Evolutionary conservation across 1,139 yeast genomes (phyloP).

Genomic region (Taiozyma sp.): DNA sequence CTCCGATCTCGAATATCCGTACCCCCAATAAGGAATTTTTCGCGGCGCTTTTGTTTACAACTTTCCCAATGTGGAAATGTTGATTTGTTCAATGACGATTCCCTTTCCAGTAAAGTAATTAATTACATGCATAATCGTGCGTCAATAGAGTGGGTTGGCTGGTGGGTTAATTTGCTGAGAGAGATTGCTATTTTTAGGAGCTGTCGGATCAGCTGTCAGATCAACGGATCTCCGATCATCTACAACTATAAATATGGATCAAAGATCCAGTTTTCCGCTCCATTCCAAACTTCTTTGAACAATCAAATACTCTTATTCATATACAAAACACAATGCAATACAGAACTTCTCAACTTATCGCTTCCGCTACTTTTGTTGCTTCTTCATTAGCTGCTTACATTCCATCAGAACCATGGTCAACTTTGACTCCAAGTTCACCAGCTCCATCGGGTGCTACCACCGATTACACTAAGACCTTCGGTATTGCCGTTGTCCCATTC

Average conservation of each 20-base stretch:
- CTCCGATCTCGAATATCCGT: background rate
- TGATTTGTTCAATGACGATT: background rate
- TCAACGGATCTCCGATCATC: background rate
- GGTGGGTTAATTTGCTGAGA: background rate
- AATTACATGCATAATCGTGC: constrained; percentile 6
- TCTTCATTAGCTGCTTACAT: constrained; percentile 56
- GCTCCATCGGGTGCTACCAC: constrained; percentile 53
- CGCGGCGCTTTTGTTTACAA: constrained; percentile 5
- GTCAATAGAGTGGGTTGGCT: background rate
- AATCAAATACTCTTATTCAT: background rate
- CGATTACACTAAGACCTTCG: constrained; percentile 55
- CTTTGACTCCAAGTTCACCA: constrained; percentile 58
- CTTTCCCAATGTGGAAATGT: constrained; percentile 7
- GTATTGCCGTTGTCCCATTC: constrained; percentile 61
- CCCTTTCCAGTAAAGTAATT: constrained; percentile 1
- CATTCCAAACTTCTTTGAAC: background rate
- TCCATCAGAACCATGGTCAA: constrained; percentile 70
- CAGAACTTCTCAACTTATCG: constrained; percentile 31
- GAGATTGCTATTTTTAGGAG: background rate
- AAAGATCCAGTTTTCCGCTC: background rate
- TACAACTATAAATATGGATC: background rate
- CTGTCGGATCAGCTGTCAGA: background rate
- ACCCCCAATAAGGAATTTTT: background rate
- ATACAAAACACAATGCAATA: constrained; percentile 26
- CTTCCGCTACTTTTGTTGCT: constrained; percentile 39